These are phyloP conservation scores for Mallotus nudiflorus DNA, from an alignment of 345 rosid species.

Conservation along the genomic window DNA sequence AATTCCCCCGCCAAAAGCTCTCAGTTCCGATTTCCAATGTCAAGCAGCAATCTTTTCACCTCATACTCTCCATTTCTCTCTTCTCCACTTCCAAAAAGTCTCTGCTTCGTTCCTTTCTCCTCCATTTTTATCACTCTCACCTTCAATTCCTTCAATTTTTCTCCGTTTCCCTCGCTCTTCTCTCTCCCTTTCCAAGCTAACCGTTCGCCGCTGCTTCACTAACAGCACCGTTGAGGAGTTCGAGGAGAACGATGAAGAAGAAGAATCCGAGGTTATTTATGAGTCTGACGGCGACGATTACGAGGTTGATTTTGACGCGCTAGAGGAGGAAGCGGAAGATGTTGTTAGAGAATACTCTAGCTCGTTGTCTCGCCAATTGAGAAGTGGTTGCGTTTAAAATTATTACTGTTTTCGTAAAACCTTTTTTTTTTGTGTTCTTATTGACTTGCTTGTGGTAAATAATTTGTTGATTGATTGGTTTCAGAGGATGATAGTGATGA, in stretches of 20 bases:
- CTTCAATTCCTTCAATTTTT: conserved; percentile 10
- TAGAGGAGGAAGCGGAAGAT: conserved; percentile 70
- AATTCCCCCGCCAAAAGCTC: background rate
- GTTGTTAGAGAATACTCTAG: conserved; percentile 58
- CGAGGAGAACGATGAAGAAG: conserved; percentile 20
- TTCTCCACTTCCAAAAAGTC: conserved; percentile 8
- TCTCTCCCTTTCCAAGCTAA: conserved; percentile 11
- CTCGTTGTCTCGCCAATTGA: conserved; percentile 63
- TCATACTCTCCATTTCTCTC: background rate
- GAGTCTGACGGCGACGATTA: conserved; percentile 26
- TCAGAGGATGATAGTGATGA: conserved; percentile 61
- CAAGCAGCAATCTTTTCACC: conserved; percentile 15
- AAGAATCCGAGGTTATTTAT: conserved; percentile 3
- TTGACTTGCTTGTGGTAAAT: background rate
- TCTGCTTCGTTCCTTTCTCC: conserved; percentile 14
- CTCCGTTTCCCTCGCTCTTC: conserved; percentile 30
- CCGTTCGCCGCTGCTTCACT: conserved; percentile 28
- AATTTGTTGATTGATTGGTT: background rate
- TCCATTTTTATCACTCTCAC: conserved; percentile 10
- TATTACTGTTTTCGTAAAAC: background rate
- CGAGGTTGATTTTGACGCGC: conserved; percentile 51
- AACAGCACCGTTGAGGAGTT: conserved; percentile 20
- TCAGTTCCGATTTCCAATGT: background rate
- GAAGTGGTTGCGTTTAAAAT: conserved; percentile 39
- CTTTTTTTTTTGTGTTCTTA: background rate